These are phyloP conservation scores for Phytopythium kandeliae DNA, from an alignment of 352 stramenopile genomes.

Conservation along the genomic window DNA sequence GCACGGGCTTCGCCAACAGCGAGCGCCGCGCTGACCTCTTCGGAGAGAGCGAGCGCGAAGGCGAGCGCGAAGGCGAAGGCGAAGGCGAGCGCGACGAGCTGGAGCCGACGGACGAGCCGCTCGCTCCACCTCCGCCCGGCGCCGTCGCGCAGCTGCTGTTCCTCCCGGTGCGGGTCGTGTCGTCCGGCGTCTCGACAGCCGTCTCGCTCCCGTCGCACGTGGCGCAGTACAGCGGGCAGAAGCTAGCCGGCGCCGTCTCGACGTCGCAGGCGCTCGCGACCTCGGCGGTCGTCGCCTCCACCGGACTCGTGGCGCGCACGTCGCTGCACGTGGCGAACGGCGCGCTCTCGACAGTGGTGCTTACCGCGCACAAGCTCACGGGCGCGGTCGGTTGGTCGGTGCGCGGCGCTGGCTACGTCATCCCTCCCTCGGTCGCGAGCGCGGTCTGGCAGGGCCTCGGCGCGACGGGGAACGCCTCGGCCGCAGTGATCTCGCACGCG, in stretches of 20 bases:
- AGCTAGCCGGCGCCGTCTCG: slow-evolving; percentile 48
- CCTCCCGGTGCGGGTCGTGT: slow-evolving; percentile 50
- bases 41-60: background rate
- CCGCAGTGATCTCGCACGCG: slow-evolving; percentile 49
- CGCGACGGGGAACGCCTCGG: slow-evolving; percentile 50
- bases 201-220: slow-evolving; percentile 42
- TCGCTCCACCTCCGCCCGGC: slow-evolving; percentile 7
- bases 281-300: slow-evolving; percentile 50
- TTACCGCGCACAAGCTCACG: slow-evolving; percentile 42
- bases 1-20: slow-evolving; percentile 7
- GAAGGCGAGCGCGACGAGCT: background rate
- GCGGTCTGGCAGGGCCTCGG: slow-evolving; percentile 58
- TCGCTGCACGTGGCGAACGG: slow-evolving; percentile 45
- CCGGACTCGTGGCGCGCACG: slow-evolving; percentile 37
- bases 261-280: slow-evolving; percentile 55
- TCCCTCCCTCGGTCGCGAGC: slow-evolving; percentile 55
- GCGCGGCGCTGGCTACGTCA: slow-evolving; percentile 41
- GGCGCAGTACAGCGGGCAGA: slow-evolving; percentile 46
- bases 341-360: slow-evolving; percentile 47
- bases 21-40: slow-evolving; percentile 18
- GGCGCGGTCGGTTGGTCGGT: slow-evolving; percentile 50
- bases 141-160: slow-evolving; percentile 53
- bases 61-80: slow-evolving; percentile 1
- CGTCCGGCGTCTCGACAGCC: slow-evolving; percentile 49
- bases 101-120: background rate